Base-by-base conservation (phyloP, 1,284 basidiomycete species). In the Ganoderma lingzhi region DNA sequence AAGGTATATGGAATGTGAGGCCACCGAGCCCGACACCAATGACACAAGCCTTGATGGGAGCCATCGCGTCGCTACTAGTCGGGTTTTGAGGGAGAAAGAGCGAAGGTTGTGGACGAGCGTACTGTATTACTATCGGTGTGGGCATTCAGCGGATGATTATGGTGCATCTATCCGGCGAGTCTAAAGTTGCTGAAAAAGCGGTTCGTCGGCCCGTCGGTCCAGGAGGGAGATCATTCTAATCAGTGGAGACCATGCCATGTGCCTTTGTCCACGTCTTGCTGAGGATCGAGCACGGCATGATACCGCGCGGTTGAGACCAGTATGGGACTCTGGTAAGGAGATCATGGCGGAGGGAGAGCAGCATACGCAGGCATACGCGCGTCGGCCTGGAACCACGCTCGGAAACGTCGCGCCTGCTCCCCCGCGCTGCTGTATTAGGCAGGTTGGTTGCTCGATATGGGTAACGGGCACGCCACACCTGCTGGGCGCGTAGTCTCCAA, bases 1-100 rank as follows among this genome's bases (percentile, higher is more conserved):
- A 93, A 0, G 94, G 94, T 70, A 90, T 78, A 78, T 96, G 94
- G 81, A 96, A 95, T 17, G 91, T 91, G 63, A 92, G 82, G 35
- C 91, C 90, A 30, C 90, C 86, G 70, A 94, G 88, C 60, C 93
- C 94, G 56, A 93, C 89, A 44, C 93, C 93, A 23, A 95, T 84
- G 14, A 94, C 88, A 70, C 91, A 90, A 48, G 90, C 90, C 66
- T 86, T 87, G 76, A 94, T 90, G 35, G 90, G 89, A 61, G 74
- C 65, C 74, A 75, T 75, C n/a, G 66, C 23, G 45, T 6, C n/a
- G 19, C 51, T 35, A n/a, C 32, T 2, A 19, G 8, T 44, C 28
- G 55, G 44, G 58, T 35, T 45, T 32, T 19, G 39, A 37, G 19
- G 61, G 51, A 41, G 35, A 62, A 39, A 41, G n/a, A 10, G 51